Conservation (phyloP, 2,329 filamentous ascomycete genomes). For the Blastomyces silverae region DNA sequence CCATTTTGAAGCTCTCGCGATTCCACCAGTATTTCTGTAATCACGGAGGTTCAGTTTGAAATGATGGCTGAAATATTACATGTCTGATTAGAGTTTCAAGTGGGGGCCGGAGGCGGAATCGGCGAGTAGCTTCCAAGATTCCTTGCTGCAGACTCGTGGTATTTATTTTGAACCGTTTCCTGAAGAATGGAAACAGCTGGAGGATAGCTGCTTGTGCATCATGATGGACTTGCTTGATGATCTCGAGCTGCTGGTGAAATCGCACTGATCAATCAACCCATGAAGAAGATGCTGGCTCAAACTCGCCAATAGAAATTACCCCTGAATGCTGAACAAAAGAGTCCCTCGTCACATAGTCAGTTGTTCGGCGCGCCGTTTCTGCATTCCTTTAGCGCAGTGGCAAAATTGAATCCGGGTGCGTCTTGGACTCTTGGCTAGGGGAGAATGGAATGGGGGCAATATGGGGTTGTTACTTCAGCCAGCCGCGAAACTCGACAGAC, state of each 20-base stretch:
- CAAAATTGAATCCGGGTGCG: not conserved
- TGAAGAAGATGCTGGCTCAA: not conserved
- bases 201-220: not conserved
- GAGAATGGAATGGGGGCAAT: not conserved
- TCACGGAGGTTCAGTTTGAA: not conserved
- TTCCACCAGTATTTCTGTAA: not conserved
- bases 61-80: conserved; percentile 3
- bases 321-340: not conserved
- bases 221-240: not conserved
- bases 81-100: not conserved
- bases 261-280: not conserved
- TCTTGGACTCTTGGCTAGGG: not conserved
- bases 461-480: not conserved
- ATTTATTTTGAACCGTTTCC: not conserved
- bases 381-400: not conserved
- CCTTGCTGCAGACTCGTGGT: not conserved
- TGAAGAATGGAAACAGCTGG: not conserved
- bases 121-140: not conserved
- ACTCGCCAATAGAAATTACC: not conserved
- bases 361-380: not conserved
- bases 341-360: not conserved
- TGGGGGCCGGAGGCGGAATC: not conserved
- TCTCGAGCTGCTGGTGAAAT: not conserved
- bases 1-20: not conserved
- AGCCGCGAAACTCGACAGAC: conserved; percentile 3